Evolutionary conservation across 2,329 filamentous ascomycete species (phyloP), one percentile per base, ranked within the genome.

Genomic region (Fusarium nematophilum): DNA sequence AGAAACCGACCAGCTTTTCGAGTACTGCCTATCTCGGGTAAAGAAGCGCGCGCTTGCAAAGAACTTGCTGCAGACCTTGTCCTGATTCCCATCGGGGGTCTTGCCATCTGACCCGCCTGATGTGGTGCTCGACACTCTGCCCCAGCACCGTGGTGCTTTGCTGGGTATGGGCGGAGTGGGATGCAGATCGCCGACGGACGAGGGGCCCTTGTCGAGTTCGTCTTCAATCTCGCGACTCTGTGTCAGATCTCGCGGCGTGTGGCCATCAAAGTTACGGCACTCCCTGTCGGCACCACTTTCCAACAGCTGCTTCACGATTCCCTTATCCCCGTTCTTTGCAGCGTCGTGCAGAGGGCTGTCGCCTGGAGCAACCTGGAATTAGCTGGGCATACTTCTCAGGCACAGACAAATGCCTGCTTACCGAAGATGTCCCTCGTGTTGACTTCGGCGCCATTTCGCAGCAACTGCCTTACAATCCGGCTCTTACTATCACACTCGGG

Each of bases 281-380:
- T 56, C 53, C 30, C 40, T 31, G 21, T 56, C 53, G 14, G 53
- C 46, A 14, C 53, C 53, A 11, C 37, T 15, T 18, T 56, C 37
- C 14, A 56, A n/a, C 7, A 56, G 15, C 9, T 34, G 10, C 26
- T 46, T n/a, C 14, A 47, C 39, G 11, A 56, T n/a, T 5, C 31
- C 14, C 10, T 29, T 2, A n/a, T 50, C 39, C 23, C 37, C 39
- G n/a, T 27, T 39, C 30, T 25, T 14, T 25, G 25, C 36, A 3
- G 52, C 44, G 15, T 49, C 48, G 33, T 52, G 48, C 15, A 52
- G 15, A 15, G 48, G 48, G 14, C 14, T 37, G 10, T 52, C 48
- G 3, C 48, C 48, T 52, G 18, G 23, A 5, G 18, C 18, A 38
- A 13, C 5, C n/a, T 13, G 18, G 14, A 25, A 25, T 38, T 5